These are phyloP conservation scores for Apiospora saccharicola DNA, from an alignment of 2,329 filamentous ascomycete species.

Conservation along the genomic window DNA sequence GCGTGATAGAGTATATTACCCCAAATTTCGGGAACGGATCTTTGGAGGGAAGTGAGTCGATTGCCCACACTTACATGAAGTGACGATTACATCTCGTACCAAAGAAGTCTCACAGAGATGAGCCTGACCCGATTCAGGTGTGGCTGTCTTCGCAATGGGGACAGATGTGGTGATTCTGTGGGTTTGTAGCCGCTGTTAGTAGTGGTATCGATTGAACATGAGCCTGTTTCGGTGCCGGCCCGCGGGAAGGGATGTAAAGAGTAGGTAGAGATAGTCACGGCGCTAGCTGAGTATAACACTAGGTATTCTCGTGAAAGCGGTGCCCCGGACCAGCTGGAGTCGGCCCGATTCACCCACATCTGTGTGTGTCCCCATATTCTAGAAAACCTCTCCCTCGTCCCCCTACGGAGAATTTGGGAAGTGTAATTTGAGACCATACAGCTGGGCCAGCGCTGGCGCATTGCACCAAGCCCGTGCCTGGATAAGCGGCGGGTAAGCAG, in stretches of 20 bases:
- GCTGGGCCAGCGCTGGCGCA: not conserved
- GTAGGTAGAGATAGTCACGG: accelerated
- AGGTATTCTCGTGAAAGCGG: not conserved
- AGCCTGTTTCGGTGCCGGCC: not conserved
- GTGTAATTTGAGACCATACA: not conserved
- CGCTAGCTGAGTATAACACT: not conserved
- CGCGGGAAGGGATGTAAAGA: not conserved
- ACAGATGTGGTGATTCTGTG: not conserved
- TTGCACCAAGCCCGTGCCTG: not conserved
- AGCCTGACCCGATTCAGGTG: not conserved
- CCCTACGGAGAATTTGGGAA: not conserved
- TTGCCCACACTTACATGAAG: not conserved
- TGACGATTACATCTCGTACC: not conserved
- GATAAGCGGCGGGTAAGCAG: not conserved
- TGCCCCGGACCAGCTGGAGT: not conserved
- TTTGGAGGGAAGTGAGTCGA: not conserved
- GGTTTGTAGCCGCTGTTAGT: not conserved
- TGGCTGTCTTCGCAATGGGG: not conserved
- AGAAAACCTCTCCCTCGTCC: not conserved
- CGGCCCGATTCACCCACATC: slow-evolving; percentile 2
- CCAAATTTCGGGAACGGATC: not conserved
- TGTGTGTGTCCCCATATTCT: not conserved
- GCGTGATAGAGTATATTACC: not conserved
- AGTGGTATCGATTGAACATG: not conserved
- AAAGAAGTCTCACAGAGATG: not conserved